These are phyloP conservation scores for Calocybe gangraenosa DNA, from an alignment of 768 basidiomycete species.

Conservation along the genomic window DNA sequence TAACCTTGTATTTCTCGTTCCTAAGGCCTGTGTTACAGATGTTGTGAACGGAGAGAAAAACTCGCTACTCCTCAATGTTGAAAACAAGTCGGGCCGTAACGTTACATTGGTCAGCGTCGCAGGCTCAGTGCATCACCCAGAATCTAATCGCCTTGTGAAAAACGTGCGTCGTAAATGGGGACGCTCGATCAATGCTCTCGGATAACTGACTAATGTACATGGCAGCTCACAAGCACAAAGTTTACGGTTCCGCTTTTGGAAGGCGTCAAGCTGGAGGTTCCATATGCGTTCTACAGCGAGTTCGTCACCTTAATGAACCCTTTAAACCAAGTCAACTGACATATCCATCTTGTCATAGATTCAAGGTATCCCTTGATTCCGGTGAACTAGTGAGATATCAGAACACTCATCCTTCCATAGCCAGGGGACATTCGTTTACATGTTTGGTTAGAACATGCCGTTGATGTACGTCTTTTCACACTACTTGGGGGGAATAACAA, in stretches of 20 bases:
- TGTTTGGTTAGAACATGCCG: slow-evolving; percentile 70
- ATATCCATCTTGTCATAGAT: slow-evolving; percentile 31
- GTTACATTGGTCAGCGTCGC: slow-evolving; percentile 61
- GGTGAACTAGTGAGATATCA: neutral
- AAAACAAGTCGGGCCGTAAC: slow-evolving; percentile 74
- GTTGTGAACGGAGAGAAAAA: slow-evolving; percentile 84
- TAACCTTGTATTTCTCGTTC: slow-evolving; percentile 4
- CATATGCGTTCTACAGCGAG: slow-evolving; percentile 81
- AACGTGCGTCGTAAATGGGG: slow-evolving; percentile 46
- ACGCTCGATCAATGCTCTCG: neutral
- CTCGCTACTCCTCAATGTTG: slow-evolving; percentile 55
- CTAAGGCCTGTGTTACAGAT: slow-evolving; percentile 40
- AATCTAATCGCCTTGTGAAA: slow-evolving; percentile 61
- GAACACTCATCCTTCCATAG: slow-evolving; percentile 30
- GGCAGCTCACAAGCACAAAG: slow-evolving; percentile 54
- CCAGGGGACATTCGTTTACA: slow-evolving; percentile 71
- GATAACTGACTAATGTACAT: slow-evolving; percentile 4
- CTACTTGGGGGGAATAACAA: neutral
- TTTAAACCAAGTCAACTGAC: slow-evolving; percentile 10
- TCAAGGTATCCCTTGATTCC: slow-evolving; percentile 45
- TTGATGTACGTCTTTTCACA: slow-evolving; percentile 43
- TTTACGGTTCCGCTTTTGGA: slow-evolving; percentile 51
- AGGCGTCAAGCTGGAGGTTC: slow-evolving; percentile 57
- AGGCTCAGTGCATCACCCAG: slow-evolving; percentile 65
- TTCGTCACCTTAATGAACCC: slow-evolving; percentile 32